Percentiles rank a stretch among this genome's conserved stretches.
These are phyloP conservation scores for Aspergillus ruber DNA, from an alignment of 2,329 filamentous ascomycete species.

Conservation along the genomic window DNA sequence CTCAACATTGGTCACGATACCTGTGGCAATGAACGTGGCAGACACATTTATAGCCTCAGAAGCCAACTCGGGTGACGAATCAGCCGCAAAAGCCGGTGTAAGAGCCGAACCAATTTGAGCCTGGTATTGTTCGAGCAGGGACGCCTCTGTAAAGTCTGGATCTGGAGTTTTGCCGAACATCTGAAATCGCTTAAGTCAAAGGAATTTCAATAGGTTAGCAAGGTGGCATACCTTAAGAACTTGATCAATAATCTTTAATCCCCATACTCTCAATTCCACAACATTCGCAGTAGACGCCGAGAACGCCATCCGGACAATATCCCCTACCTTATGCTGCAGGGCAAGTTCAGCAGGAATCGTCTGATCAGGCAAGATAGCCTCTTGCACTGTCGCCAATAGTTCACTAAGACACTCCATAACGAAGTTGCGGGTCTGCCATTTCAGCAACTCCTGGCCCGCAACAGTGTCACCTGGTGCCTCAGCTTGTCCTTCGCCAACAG, in stretches of 20 bases:
- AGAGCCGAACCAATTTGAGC: slow-evolving; percentile 95
- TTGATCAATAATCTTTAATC: slow-evolving; percentile 87
- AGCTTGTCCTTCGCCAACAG: slow-evolving; percentile 55
- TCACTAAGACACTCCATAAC: slow-evolving; percentile 84
- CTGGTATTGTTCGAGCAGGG: slow-evolving; percentile 94
- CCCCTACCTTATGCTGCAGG: slow-evolving; percentile 76
- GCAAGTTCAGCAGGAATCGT: slow-evolving; percentile 71
- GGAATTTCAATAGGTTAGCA: background rate
- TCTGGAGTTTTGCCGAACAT: slow-evolving; percentile 95
- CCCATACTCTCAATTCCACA: slow-evolving; percentile 80
- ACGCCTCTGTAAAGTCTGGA: slow-evolving; percentile 95
- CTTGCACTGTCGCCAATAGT: slow-evolving; percentile 69
- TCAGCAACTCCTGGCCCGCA: slow-evolving; percentile 75
- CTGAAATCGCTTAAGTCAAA: slow-evolving; percentile 20
- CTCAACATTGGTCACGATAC: slow-evolving; percentile 94
- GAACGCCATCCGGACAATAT: slow-evolving; percentile 94
- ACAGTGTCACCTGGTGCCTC: slow-evolving; percentile 46
- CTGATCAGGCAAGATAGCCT: slow-evolving; percentile 70
- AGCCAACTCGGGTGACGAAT: slow-evolving; percentile 91
- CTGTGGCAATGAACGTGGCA: slow-evolving; percentile 94
- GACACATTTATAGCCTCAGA: slow-evolving; percentile 96
- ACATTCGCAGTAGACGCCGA: slow-evolving; percentile 94
- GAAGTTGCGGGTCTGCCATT: slow-evolving; percentile 94
- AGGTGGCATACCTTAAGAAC: slow-evolving; percentile 59
- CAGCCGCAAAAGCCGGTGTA: slow-evolving; percentile 89